A percentile compares a stretch with the other conserved stretches of the same genome.
Evolutionary conservation across 805 yeast species (phyloP).

Genomic region (Grigorovia transvaalensis): DNA sequence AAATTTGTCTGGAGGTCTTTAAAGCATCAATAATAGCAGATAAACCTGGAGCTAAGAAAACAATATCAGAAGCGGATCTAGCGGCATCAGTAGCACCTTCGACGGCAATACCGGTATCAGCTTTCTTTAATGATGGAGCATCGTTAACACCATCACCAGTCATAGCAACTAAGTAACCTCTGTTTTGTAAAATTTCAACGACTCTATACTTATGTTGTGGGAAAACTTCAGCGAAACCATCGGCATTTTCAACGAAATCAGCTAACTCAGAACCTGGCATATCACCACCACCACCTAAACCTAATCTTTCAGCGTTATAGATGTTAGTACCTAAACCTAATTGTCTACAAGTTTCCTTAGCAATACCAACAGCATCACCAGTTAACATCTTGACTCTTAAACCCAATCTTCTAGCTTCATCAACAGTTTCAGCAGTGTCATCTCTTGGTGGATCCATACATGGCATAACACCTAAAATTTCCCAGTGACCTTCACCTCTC

Average conservation of each 20-base stretch:
- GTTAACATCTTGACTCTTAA: conserved; percentile 95
- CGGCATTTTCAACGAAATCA: conserved; percentile 95
- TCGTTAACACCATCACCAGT: conserved; percentile 99
- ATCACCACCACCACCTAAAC: conserved; percentile 92
- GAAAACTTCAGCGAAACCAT: conserved; percentile 98
- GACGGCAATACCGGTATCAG: conserved; percentile 94
- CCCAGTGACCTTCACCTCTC: conserved; percentile 98
- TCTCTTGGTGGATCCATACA: conserved; percentile 99
- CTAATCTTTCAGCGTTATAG: conserved; percentile 93
- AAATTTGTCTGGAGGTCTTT: conserved; percentile 92
- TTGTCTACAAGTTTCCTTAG: conserved; percentile 97
- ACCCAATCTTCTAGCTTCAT: conserved; percentile 86
- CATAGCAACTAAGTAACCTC: conserved; percentile 98
- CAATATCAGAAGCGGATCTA: conserved; percentile 93
- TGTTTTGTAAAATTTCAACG: conserved; percentile 87
- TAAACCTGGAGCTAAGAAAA: conserved; percentile 90
- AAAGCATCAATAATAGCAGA: conserved; percentile 90
- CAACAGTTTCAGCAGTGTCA: conserved; percentile 90
- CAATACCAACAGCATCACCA: conserved; percentile 99
- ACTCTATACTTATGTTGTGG: conserved; percentile 96
- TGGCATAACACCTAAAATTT: conserved; percentile 95
- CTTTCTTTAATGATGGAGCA: conserved; percentile 95
- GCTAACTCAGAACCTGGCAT: conserved; percentile 97
- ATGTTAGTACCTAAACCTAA: conserved; percentile 94
- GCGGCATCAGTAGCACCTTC: conserved; percentile 98